Evolutionary conservation across 2,329 filamentous ascomycete species (phyloP).

Genomic region (Nectriaceae sp.): DNA sequence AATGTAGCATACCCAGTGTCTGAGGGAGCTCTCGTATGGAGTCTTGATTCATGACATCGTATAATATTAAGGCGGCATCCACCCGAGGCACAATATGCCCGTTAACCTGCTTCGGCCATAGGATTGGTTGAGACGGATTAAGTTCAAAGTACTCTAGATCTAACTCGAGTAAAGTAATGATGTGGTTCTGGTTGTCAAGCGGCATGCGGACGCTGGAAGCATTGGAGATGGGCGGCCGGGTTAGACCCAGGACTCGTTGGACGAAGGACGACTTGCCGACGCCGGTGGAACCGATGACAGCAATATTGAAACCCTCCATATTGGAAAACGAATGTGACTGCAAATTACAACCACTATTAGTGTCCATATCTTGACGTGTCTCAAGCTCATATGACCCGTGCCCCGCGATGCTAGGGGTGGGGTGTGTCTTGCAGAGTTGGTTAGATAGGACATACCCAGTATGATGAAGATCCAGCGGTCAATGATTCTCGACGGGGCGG

Average conservation of each 20-base stretch:
- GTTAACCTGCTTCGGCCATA: conserved; percentile 69
- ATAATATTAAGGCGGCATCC: conserved; percentile 82
- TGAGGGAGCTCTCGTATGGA: conserved; percentile 75
- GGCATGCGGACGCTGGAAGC: conserved; percentile 58
- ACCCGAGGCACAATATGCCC: conserved; percentile 73
- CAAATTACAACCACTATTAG: conserved; percentile 25
- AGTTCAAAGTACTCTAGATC: conserved; percentile 67
- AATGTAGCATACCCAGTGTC: conserved; percentile 63
- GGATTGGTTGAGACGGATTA: conserved; percentile 56
- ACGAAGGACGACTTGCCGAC: conserved; percentile 71
- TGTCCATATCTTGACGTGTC: conserved; percentile 16
- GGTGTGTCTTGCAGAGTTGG: conserved; percentile 23
- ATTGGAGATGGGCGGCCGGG: conserved; percentile 53
- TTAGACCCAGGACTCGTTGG: conserved; percentile 60
- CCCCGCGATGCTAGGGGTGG: conserved; percentile 20
- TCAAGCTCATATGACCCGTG: conserved; percentile 22
- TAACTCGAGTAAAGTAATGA: conserved; percentile 65
- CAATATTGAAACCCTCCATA: conserved; percentile 66
- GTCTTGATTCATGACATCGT: conserved; percentile 80
- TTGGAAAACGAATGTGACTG: conserved; percentile 34
- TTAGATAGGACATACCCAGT: conserved; percentile 38
- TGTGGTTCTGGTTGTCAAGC: conserved; percentile 59
- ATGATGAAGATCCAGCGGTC: conserved; percentile 39
- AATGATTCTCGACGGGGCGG: conserved; percentile 52
- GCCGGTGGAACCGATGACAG: conserved; percentile 65